Percentiles rank a stretch among this genome's conserved stretches.
Conservation (phyloP, 768 basidiomycete species). For the Boletus rubescentipes region DNA sequence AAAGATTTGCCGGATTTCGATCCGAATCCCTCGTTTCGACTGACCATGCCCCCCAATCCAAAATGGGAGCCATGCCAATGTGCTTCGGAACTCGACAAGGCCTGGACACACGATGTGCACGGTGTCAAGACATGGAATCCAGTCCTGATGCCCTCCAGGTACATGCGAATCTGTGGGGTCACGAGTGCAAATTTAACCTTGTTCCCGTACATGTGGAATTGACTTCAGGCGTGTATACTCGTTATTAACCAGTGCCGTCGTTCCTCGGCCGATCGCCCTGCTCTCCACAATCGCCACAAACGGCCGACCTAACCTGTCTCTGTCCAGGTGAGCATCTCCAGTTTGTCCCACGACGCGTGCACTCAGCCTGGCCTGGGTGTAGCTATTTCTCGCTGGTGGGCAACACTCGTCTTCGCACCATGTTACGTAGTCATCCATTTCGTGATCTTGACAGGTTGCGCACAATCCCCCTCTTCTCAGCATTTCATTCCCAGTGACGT, state of each 20-base stretch:
- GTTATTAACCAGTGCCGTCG: slow-evolving; percentile 55
- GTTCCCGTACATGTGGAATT: slow-evolving; percentile 18
- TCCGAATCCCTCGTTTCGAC: slow-evolving; percentile 32
- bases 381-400: slow-evolving; percentile 65
- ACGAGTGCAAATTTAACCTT: slow-evolving; percentile 14
- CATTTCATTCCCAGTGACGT: slow-evolving; percentile 53
- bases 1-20: slow-evolving; percentile 18
- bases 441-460: slow-evolving; percentile 38
- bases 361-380: slow-evolving; percentile 11
- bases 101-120: slow-evolving; percentile 34
- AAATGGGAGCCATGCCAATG: slow-evolving; percentile 46
- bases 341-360: slow-evolving; percentile 4
- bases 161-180: slow-evolving; percentile 5
- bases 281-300: slow-evolving; percentile 56
- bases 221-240: slow-evolving; percentile 42
- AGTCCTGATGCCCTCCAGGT: slow-evolving; percentile 33
- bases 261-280: slow-evolving; percentile 63
- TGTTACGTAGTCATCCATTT: slow-evolving; percentile 8
- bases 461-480: slow-evolving; percentile 67
- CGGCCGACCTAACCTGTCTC: slow-evolving; percentile 60
- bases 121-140: slow-evolving; percentile 45
- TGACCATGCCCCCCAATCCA: slow-evolving; percentile 40
- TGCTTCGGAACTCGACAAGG: slow-evolving; percentile 22
- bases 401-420: slow-evolving; percentile 8
- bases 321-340: slow-evolving; percentile 52